Percentiles rank a stretch among this genome's conserved stretches.
phyloP scores from a whole-genome alignment of 176 grass and related monocot genomes.

The Tillandsia fasciculata region DNA sequence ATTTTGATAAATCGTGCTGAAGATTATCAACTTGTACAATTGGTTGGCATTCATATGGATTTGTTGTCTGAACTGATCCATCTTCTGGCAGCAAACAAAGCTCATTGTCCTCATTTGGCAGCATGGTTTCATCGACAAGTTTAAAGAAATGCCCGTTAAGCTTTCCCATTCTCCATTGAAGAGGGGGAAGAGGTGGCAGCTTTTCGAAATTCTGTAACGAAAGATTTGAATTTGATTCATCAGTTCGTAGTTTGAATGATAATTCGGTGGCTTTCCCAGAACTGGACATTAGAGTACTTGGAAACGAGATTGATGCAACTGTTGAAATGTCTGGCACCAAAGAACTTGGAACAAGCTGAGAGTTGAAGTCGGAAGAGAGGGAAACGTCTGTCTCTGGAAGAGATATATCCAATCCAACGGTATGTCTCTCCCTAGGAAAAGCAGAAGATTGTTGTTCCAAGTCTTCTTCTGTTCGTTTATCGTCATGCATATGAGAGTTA shows the following conservation, averaged over 20 bases:
- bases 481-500: no score
- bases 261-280: conserved; percentile 5
- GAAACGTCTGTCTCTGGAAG: no score
- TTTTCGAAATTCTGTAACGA: conserved; percentile 40
- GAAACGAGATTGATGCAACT: conserved; percentile 17
- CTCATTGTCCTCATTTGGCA: conserved; percentile 8
- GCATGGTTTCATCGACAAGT: conserved; percentile 20
- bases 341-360: conserved; percentile 1
- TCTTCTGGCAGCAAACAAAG: conserved; percentile 3
- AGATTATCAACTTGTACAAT: conserved; percentile 1
- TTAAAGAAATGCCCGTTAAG: conserved; percentile 24
- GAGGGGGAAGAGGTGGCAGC: conserved; percentile 79
- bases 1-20: conserved; percentile 10
- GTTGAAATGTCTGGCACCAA: conserved; percentile 13
- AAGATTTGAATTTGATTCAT: conserved; percentile 23
- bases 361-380: neutral
- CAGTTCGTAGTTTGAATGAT: conserved; percentile 12
- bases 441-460: no score
- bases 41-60: conserved; percentile 7
- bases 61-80: conserved; percentile 12
- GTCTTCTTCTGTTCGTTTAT: no score
- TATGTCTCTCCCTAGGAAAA: no score
- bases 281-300: conserved; percentile 7
- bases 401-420: no score
- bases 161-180: conserved; percentile 80